Evolutionary conservation across 2,329 filamentous ascomycete genomes (phyloP), one percentile per base, ranked within the genome.

Genomic region (Apiospora hydei): DNA sequence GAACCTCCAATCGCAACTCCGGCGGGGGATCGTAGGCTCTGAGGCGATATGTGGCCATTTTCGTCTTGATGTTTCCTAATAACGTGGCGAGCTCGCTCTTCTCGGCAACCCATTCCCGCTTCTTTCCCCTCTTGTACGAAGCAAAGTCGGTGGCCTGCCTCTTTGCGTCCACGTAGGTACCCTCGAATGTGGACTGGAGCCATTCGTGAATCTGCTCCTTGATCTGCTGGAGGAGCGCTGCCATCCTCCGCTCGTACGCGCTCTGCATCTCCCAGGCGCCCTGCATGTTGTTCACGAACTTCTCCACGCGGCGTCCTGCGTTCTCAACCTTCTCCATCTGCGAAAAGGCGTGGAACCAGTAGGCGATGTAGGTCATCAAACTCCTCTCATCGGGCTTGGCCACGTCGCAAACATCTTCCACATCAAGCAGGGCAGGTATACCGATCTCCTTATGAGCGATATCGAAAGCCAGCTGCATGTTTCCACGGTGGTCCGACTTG

Each of bases 191-290:
- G 14, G 96, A 90, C 67, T 90, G 88, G 76, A 92, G 88, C 96
- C 96, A 99, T 72, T 87, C 82, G 71, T 92, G 87, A 68, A 92
- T 88, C 82, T 98, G 95, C 75, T 88, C 88, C 38, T 88, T 87
- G 77, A 98, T 94, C 75, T 91, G 88, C 76, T 90, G 88, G 74
- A 98, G 86, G 53, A 99, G 87, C 76, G 91, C 94, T 72, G 90
- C 90, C 94, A 98, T 97, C 73, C 96, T 90, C 79, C 93, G 89
- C 86, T 99, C 96, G 81, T 96, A 99, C 43, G 93, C 94, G 80
- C 94, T 97, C 83, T 99, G 95, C 96, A 99, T 99, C 84, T 98
- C 96, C 96, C 96, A 99, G 11, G 96, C 96, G 30, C 96, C 96
- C 81, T 98, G 95, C 96, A 99, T 98, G 82, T 96, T 98, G 81